A percentile compares a stretch with the other conserved stretches of the same genome.
phyloP scores from a whole-genome alignment of 2,329 filamentous ascomycete genomes.

The Alternaria sp. region DNA sequence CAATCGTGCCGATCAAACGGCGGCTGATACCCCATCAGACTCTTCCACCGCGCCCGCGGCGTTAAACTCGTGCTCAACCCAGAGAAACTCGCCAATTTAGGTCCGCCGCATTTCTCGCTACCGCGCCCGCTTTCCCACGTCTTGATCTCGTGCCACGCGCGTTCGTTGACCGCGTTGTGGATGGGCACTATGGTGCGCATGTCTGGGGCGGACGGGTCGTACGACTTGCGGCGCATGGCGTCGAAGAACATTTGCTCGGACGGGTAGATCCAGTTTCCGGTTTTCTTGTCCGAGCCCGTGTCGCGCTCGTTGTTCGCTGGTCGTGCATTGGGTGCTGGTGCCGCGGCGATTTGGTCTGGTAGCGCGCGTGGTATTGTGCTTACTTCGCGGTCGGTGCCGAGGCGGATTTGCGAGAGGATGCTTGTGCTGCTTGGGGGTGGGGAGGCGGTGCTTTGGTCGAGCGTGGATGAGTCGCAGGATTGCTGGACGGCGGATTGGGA shows the following conservation, averaged over 20 bases:
- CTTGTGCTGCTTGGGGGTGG: constrained; percentile 21
- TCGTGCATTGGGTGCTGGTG: constrained; percentile 25
- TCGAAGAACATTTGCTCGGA: constrained; percentile 98
- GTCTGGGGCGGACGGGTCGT: constrained; percentile 72
- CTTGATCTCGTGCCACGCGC: constrained; percentile 91
- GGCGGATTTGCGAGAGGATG: constrained; percentile 40
- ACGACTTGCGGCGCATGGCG: constrained; percentile 90
- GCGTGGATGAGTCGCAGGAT: constrained; percentile 49
- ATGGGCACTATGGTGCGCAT: constrained; percentile 95
- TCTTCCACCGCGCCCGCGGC: constrained; percentile 83
- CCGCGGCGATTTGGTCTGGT: constrained; percentile 37
- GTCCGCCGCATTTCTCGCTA: constrained; percentile 73
- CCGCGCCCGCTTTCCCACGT: constrained; percentile 76
- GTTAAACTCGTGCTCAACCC: constrained; percentile 71
- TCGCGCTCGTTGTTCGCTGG: constrained; percentile 81
- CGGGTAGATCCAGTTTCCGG: constrained; percentile 96
- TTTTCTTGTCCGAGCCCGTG: constrained; percentile 64
- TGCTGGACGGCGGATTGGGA: constrained; percentile 24
- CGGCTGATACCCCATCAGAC: constrained; percentile 81
- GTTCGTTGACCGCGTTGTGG: constrained; percentile 98
- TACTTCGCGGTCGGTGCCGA: constrained; percentile 54
- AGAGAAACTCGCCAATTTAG: constrained; percentile 81
- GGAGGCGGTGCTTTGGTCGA: constrained; percentile 39
- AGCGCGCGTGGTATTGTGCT: constrained; percentile 45
- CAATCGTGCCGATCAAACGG: constrained; percentile 98